Base-by-base conservation (phyloP, 768 basidiomycete genomes). In the Solioccasus polychromus region DNA sequence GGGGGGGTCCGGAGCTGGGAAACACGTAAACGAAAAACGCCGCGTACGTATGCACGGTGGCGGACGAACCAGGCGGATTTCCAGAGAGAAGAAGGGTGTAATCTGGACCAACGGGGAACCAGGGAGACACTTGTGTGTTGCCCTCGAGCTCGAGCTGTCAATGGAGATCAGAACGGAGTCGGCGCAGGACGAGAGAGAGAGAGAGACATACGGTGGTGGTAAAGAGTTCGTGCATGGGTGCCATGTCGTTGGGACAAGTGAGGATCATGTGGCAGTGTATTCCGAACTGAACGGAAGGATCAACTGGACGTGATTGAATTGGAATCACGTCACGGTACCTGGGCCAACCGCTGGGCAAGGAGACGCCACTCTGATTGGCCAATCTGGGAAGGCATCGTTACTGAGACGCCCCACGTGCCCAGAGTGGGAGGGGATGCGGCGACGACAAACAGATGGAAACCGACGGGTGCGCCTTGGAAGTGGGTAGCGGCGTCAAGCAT, bases 221-320 rank as follows among this genome's bases (percentile, higher is more conserved):
- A 67, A 66, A 83, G 70, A 84, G 60, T 26, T 69, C 67, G 26
- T 63, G 69, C 43, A 82, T 68, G 17, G 70, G 53, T 8, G 64
- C 52, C 71, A 77, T 74, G 52, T 76, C 68, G 43, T 73, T 70
- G 50, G 67, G 68, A 41, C 74, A 55, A 41, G 68, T 71, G 44
- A 79, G 64, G 39, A 83, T 71, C 67, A 84, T 68, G 59, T 83
- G 83, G 52, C 76, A 78, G 44, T 76, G 74, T 36, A 83, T 78
- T 38, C 73, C 64, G 35, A 71, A 68, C 83, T 84, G 53, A 40
- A 42, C 46, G 42, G 42, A 45, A 39, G 36, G 45, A 52, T 66
- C 53, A 64, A 47, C 47, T 43, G 44, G 38, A 42, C 26, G 42
- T 31, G 42, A n/a, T 40, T 29, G 26, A 24, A 8, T 20, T 29